Conservation (phyloP, 352 stramenopile genomes). For the Globisporangium spinosum region DNA sequence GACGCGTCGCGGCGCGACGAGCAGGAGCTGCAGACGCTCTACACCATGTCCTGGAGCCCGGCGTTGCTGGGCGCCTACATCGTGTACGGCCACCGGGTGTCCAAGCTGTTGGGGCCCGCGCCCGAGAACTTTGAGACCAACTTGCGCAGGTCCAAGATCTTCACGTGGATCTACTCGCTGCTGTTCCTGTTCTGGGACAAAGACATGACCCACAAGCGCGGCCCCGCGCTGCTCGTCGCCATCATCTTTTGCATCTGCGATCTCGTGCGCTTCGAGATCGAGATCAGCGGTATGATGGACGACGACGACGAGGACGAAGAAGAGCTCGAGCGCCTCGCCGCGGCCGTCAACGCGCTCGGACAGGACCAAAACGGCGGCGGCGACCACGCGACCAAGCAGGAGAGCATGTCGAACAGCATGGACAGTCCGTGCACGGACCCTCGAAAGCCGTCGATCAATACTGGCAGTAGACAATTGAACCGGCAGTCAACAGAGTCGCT, state of each 20-base stretch:
- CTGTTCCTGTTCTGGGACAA: slow-evolving; percentile 62
- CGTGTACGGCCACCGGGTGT: slow-evolving; percentile 52
- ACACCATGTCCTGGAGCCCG: slow-evolving; percentile 58
- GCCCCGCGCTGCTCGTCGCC: slow-evolving; percentile 58
- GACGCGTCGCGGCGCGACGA: slow-evolving; percentile 43
- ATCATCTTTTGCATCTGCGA: slow-evolving; percentile 72
- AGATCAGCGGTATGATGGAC: slow-evolving; percentile 64
- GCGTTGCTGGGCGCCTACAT: slow-evolving; percentile 38
- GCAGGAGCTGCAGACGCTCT: slow-evolving; percentile 70
- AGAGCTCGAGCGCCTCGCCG: slow-evolving; percentile 20
- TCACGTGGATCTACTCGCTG: slow-evolving; percentile 62
- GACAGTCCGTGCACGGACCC: not conserved
- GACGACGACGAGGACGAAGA: slow-evolving; percentile 32
- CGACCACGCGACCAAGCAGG: slow-evolving; percentile 1
- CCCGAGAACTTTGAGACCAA: slow-evolving; percentile 65
- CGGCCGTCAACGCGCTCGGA: slow-evolving; percentile 5
- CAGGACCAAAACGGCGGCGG: not conserved
- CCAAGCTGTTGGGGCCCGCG: slow-evolving; percentile 35
- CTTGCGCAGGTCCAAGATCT: slow-evolving; percentile 61
- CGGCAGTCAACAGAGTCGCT: slow-evolving; percentile 19
- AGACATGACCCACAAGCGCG: slow-evolving; percentile 70
- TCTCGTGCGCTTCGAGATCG: slow-evolving; percentile 68
- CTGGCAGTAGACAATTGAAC: not conserved
- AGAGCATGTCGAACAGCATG: not conserved
- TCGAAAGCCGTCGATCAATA: not conserved